Evolutionary conservation across 2,329 filamentous ascomycete genomes (phyloP).

Genomic region (Fusarium sp.): DNA sequence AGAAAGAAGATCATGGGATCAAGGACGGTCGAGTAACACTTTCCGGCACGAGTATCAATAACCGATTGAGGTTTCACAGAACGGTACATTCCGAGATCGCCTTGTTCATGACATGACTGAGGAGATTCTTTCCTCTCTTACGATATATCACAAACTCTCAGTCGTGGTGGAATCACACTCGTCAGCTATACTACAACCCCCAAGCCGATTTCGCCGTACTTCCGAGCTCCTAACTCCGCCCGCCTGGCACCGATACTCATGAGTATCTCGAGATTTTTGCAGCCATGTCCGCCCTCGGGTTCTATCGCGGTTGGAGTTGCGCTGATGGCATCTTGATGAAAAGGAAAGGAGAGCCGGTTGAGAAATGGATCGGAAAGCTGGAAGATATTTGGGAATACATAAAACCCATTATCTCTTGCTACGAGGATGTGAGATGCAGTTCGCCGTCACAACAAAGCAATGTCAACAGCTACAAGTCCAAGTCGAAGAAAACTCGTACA

Average conservation of each 20-base stretch:
- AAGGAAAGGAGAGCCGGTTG: conserved; percentile 5
- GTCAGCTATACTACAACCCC: conserved; percentile 20
- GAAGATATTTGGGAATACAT: conserved; percentile 12
- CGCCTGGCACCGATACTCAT: conserved; percentile 8
- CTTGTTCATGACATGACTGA: background rate
- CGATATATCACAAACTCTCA: conserved; percentile 8
- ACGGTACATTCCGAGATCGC: background rate
- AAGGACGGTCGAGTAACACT: background rate
- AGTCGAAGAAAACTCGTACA: background rate
- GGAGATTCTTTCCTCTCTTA: background rate
- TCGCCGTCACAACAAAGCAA: background rate
- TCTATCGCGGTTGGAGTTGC: conserved; percentile 29
- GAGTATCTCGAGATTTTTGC: conserved; percentile 5
- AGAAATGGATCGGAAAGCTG: background rate
- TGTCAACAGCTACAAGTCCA: background rate
- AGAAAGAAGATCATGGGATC: background rate
- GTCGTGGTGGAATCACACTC: conserved; percentile 2
- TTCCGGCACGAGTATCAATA: conserved; percentile 7
- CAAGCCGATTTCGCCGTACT: conserved; percentile 5
- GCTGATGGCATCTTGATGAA: background rate
- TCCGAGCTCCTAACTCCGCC: conserved; percentile 4
- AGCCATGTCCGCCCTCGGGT: conserved; percentile 34
- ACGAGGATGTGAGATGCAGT: background rate
- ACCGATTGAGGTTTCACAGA: conserved; percentile 21
- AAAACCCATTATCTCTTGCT: conserved; percentile 9